A percentile compares a stretch with the other conserved stretches of the same genome.
Conservation (phyloP, 768 basidiomycete species). For the Dictyophora rubrovolvata region DNA sequence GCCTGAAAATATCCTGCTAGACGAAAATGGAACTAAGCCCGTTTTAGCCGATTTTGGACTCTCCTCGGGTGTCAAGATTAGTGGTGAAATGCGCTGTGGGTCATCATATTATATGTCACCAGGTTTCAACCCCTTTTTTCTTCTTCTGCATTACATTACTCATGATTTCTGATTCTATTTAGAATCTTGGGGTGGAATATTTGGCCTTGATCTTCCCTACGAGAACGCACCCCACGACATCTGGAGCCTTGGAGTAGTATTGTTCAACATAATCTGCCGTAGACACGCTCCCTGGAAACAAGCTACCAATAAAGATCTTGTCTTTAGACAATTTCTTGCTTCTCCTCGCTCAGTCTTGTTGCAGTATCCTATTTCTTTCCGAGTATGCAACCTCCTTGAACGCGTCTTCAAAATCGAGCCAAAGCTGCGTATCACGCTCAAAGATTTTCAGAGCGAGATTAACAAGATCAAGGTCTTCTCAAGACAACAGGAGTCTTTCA, state of each 20-base stretch:
- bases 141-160: constrained; percentile 14
- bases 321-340: constrained; percentile 81
- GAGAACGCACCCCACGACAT: constrained; percentile 85
- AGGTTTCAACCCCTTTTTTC: constrained; percentile 34
- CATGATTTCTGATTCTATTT: constrained; percentile 15
- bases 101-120: constrained; percentile 99
- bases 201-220: constrained; percentile 58
- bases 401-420: constrained; percentile 69
- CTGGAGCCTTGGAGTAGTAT: constrained; percentile 94
- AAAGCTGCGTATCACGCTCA: constrained; percentile 35
- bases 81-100: constrained; percentile 88
- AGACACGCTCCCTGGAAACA: constrained; percentile 89
- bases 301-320: constrained; percentile 71
- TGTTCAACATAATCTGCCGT: constrained; percentile 90
- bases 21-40: constrained; percentile 8
- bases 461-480: not conserved
- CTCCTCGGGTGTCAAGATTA: constrained; percentile 76
- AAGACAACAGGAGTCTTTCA: not conserved
- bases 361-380: constrained; percentile 70
- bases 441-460: constrained; percentile 17
- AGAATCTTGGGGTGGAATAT: constrained; percentile 83
- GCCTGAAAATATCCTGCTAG: constrained; percentile 36
- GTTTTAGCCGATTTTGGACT: constrained; percentile 40
- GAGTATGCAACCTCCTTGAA: constrained; percentile 64
- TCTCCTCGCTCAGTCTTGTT: constrained; percentile 72